These are phyloP conservation scores for Nicotiana knightiana DNA, from an alignment of 257 asterid species.

Conservation along the genomic window DNA sequence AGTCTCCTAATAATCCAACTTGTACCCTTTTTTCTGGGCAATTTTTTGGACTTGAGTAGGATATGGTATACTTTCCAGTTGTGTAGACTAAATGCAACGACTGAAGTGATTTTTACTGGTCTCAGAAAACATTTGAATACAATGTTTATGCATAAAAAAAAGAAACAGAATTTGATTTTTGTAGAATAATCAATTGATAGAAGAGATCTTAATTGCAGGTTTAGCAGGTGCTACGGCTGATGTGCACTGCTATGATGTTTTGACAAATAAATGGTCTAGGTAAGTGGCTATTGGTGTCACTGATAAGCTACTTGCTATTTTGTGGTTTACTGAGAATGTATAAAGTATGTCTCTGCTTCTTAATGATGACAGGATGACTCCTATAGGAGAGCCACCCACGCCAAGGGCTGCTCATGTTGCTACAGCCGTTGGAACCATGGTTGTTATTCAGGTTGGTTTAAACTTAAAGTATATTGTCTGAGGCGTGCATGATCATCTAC, in stretches of 20 bases:
- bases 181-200: not conserved
- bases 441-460: slow-evolving; percentile 85
- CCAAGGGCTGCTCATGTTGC: slow-evolving; percentile 99
- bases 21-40: slow-evolving; percentile 6
- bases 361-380: slow-evolving; percentile 58
- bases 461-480: slow-evolving; percentile 1
- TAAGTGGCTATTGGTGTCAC: slow-evolving; percentile 20
- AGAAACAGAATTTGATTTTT: not conserved
- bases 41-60: not conserved
- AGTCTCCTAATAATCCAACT: not conserved
- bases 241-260: slow-evolving; percentile 85
- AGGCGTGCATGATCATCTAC: not conserved
- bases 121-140: not conserved
- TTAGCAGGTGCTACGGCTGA: slow-evolving; percentile 99
- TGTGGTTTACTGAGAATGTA: slow-evolving; percentile 13
- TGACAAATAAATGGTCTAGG: slow-evolving; percentile 97
- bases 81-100: not conserved
- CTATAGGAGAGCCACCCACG: slow-evolving; percentile 99
- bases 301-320: not conserved
- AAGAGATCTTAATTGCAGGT: slow-evolving; percentile 49
- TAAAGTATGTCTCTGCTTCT: slow-evolving; percentile 5
- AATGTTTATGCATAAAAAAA: not conserved
- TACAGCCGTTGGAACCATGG: slow-evolving; percentile 99
- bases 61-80: not conserved
- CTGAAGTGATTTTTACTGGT: not conserved